These are phyloP conservation scores for Madurella fahalii DNA, from an alignment of 2,329 filamentous ascomycete species.

Conservation along the genomic window DNA sequence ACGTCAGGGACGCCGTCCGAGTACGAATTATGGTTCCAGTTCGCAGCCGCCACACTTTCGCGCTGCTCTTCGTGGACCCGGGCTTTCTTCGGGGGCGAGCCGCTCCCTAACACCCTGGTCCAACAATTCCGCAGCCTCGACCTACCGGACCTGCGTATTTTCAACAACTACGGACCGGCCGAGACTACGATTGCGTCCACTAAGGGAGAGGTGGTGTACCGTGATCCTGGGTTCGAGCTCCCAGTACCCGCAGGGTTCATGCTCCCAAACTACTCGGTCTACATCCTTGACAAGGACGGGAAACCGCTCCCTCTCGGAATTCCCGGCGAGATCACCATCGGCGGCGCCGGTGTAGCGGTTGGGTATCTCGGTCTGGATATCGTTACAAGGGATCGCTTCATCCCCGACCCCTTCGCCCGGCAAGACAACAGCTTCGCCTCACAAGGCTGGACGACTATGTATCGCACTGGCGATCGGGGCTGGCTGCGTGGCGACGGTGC, in stretches of 20 bases:
- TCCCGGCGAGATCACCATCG: constrained; percentile 40
- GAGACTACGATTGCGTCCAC: constrained; percentile 22
- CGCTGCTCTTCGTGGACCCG: too few species aligned
- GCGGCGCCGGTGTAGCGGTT: constrained; percentile 30
- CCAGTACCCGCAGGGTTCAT: constrained; percentile 22
- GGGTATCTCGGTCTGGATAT: constrained; percentile 31
- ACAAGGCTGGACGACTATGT: constrained; percentile 25
- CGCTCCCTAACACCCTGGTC: neutral
- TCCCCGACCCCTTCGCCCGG: neutral
- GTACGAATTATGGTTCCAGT: constrained; percentile 21
- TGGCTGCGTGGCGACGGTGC: constrained; percentile 28
- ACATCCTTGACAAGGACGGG: constrained; percentile 37
- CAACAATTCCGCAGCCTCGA: neutral
- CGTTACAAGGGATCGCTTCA: constrained; percentile 18
- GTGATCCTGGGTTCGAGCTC: neutral
- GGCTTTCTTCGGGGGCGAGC: too few species aligned
- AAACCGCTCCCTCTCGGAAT: constrained; percentile 35
- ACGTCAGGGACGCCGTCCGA: constrained; percentile 39
- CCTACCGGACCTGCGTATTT: constrained; percentile 19
- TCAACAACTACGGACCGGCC: constrained; percentile 29
- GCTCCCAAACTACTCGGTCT: constrained; percentile 35
- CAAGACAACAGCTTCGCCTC: neutral
- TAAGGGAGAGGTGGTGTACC: constrained; percentile 6
- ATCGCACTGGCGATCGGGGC: constrained; percentile 36
- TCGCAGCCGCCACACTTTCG: too few species aligned